Evolutionary conservation across 257 asterid genomes (phyloP).

Genomic region (Solanum ossicruentum): DNA sequence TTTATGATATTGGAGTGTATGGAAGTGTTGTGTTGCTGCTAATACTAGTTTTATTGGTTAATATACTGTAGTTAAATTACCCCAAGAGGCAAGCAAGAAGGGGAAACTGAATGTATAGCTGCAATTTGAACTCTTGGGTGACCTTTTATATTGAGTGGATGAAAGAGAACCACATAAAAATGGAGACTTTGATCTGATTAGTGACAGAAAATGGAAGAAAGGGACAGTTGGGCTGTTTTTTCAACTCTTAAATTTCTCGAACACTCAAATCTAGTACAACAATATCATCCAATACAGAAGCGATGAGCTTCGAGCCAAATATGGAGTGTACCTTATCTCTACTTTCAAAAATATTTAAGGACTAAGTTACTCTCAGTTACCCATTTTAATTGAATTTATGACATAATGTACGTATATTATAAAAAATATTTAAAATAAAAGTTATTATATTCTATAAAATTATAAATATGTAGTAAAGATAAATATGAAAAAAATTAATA

Average conservation of each 20-base stretch:
- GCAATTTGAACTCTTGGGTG: neutral
- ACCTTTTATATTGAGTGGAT: slow-evolving; percentile 16
- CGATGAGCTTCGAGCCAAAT: neutral
- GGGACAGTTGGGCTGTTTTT: neutral
- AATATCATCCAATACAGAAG: neutral
- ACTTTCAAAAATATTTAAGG: neutral
- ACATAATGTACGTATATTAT: too few relatives aligned
- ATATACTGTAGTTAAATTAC: too few relatives aligned
- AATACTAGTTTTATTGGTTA: too few relatives aligned
- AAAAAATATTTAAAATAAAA: too few relatives aligned
- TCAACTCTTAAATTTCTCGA: neutral
- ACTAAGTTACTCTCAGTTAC: neutral
- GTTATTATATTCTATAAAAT: too few relatives aligned
- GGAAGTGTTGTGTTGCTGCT: too few relatives aligned
- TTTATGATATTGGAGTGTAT: too few relatives aligned
- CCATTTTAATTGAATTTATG: too few relatives aligned
- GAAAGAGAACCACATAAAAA: slow-evolving; percentile 5
- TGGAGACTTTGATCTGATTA: neutral
- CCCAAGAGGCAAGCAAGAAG: neutral
- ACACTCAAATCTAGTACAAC: neutral
- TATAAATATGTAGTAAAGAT: too few relatives aligned
- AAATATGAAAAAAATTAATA: too few relatives aligned
- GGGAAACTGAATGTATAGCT: neutral
- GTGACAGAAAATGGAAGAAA: neutral
- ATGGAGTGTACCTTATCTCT: neutral